Evolutionary conservation across 306 rosid genomes (phyloP), one percentile per base, ranked within the genome.

Genomic region (Quercus suber): DNA sequence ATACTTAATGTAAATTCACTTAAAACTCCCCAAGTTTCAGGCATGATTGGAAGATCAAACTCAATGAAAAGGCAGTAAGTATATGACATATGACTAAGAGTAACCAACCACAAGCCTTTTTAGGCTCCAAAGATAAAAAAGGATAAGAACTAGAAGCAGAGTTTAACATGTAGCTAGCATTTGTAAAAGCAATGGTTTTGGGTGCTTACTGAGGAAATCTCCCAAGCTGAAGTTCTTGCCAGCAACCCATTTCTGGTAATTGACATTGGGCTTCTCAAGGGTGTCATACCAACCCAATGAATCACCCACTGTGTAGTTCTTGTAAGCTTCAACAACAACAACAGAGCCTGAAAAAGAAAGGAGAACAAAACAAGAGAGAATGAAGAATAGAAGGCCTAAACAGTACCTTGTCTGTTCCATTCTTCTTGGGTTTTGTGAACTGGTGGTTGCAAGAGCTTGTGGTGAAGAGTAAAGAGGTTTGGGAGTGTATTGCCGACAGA

Each of bases 301-400:
- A 75, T 91, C 98, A 3, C 99, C 99, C 1, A 95, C 99, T 0
- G 99, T 95, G 86, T 89, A 88, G 84, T 95, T 95, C 81, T 87
- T 85, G 94, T 91, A 91, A 55, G 93, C 91, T 17, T 76, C 71
- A 55, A 82, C 45, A 41, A 41, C 45, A 37, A 37, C 45, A 6
- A 35, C 94, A 81, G 93, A 89, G 78, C 87, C 84, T 15, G 71
- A 79, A 68, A 85, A 79, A 17, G 68, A 84, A 8, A 80, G n/a
- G 14, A 80, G 18, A 52, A 88, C 6, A 19, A 28, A 28, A 19
- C 23, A 73, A 28, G 76, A 27, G 49, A 53, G 17, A 55, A 51
- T 28, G 23, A 18, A 45, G 79, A 52, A 74, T 23, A 63, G 71
- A 65, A 31, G 19, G 12, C 21, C 20, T 69, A 43, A 51, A 21